These are phyloP conservation scores for Dothideomycetes sp. DNA, from an alignment of 2,329 filamentous ascomycete genomes.

Conservation along the genomic window DNA sequence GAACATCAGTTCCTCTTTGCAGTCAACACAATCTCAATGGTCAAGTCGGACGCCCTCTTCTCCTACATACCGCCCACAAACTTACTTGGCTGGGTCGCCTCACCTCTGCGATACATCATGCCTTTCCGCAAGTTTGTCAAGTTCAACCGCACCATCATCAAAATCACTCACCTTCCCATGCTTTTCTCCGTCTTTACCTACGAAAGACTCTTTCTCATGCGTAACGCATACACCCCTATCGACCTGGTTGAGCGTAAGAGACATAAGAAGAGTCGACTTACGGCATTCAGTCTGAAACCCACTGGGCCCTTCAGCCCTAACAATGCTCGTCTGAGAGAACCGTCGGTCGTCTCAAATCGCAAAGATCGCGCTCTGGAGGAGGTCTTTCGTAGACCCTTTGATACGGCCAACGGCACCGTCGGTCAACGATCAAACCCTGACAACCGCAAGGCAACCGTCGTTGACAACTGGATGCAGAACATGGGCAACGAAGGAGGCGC, in stretches of 20 bases:
- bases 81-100: conserved; percentile 80
- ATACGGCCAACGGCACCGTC: conserved; percentile 51
- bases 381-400: conserved; percentile 68
- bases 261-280: conserved; percentile 20
- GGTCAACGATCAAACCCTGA: conserved; percentile 37
- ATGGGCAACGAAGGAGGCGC: conserved; percentile 47
- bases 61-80: conserved; percentile 89
- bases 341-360: conserved; percentile 78
- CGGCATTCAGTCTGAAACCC: conserved; percentile 24
- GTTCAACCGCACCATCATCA: conserved; percentile 85
- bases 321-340: conserved; percentile 62
- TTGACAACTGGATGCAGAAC: conserved; percentile 81
- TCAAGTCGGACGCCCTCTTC: conserved; percentile 94
- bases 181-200: conserved; percentile 81
- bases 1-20: conserved; percentile 91
- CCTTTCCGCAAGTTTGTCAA: conserved; percentile 73
- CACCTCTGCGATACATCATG: conserved; percentile 71
- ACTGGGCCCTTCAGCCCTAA: conserved; percentile 62
- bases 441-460: conserved; percentile 65
- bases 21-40: conserved; percentile 95
- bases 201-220: conserved; percentile 68
- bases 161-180: conserved; percentile 79
- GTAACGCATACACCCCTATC: conserved; percentile 68
- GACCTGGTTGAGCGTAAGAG: conserved; percentile 69
- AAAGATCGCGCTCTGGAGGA: conserved; percentile 87